Conservation (phyloP, 139 green algal species). For the Coelastrella sp. region DNA sequence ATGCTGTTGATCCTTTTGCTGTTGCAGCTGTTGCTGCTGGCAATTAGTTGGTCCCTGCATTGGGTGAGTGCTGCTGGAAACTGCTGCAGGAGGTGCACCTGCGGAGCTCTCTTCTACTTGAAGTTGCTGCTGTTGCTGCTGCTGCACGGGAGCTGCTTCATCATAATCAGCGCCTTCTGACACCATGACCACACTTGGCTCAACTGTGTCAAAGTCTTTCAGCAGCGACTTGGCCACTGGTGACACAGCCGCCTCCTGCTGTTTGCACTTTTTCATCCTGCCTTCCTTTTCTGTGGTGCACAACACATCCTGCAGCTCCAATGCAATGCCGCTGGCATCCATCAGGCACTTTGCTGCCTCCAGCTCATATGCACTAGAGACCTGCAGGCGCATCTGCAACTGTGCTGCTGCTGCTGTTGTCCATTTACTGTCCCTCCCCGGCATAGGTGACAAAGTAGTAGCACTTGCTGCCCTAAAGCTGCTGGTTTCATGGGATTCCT, state of each 20-base stretch:
- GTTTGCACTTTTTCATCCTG: background rate
- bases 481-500: constrained; percentile 17
- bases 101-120: background rate
- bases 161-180: background rate
- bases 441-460: background rate
- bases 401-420: background rate
- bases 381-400: constrained; percentile 32
- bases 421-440: background rate
- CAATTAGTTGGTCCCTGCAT: background rate
- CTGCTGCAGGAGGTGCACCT: background rate
- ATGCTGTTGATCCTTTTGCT: background rate
- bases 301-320: constrained; percentile 24
- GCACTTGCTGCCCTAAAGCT: constrained; percentile 15
- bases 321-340: background rate
- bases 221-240: constrained; percentile 1
- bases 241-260: background rate
- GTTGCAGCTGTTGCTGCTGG: background rate
- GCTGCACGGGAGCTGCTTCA: background rate
- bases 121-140: constrained; percentile 13
- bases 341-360: background rate
- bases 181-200: background rate
- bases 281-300: background rate
- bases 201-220: background rate
- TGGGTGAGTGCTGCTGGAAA: background rate
- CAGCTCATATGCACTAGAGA: constrained; percentile 17